Conservation (phyloP, 805 yeast genomes). For the Zygoascus biomembranicola region DNA sequence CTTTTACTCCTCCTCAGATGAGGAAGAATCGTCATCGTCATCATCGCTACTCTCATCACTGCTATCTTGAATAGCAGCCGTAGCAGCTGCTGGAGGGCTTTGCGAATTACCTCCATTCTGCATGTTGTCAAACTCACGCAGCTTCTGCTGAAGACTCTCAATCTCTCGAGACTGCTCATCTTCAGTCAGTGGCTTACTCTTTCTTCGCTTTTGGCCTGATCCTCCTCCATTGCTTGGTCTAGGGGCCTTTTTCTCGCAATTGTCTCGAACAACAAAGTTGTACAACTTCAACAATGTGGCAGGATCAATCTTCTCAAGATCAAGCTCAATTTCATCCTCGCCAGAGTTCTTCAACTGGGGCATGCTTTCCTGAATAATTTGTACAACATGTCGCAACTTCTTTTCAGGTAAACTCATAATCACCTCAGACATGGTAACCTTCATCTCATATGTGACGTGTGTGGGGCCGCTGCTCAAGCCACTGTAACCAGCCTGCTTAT, state of each 20-base stretch:
- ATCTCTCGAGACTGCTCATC: constrained; percentile 61
- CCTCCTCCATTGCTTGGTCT: constrained; percentile 3
- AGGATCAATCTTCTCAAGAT: constrained; percentile 87
- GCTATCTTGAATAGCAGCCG: constrained; percentile 12
- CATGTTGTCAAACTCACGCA: constrained; percentile 55
- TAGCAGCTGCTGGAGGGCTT: neutral
- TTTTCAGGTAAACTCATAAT: constrained; percentile 69
- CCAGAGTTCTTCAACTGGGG: constrained; percentile 47
- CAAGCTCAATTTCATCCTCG: constrained; percentile 93
- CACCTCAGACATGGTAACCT: constrained; percentile 82
- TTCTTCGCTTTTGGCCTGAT: constrained; percentile 30
- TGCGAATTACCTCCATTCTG: constrained; percentile 16
- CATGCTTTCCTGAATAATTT: constrained; percentile 74
- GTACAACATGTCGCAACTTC: constrained; percentile 73
- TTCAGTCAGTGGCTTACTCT: constrained; percentile 52
- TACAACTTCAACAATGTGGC: constrained; percentile 74
- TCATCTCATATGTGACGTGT: constrained; percentile 86
- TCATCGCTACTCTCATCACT: constrained; percentile 19
- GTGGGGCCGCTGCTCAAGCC: constrained; percentile 20
- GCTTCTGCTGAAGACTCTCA: constrained; percentile 61
- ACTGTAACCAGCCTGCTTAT: constrained; percentile 8
- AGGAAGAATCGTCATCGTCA: constrained; percentile 21
- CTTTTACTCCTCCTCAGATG: constrained; percentile 29
- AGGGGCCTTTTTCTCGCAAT: constrained; percentile 30
- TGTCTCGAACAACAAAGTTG: constrained; percentile 54